Evolutionary conservation across 2,329 filamentous ascomycete species (phyloP).

Genomic region (Fusarium tuaranense): DNA sequence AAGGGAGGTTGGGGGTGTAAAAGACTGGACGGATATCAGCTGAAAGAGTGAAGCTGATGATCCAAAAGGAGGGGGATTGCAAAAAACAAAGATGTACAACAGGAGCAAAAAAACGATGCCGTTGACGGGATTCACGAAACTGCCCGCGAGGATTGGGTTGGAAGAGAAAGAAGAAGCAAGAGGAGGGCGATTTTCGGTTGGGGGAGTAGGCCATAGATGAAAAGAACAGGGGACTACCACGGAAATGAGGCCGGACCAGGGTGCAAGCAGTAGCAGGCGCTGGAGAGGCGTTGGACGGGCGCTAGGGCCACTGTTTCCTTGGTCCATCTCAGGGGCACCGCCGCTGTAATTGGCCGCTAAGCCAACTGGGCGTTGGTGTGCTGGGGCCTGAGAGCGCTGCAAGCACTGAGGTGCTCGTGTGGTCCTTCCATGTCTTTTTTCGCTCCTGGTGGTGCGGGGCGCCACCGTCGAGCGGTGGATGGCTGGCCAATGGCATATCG

Average conservation of each 20-base stretch:
- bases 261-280: conserved; percentile 20
- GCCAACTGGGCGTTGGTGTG: conserved; percentile 20
- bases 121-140: conserved; percentile 41
- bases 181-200: conserved; percentile 28
- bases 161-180: conserved; percentile 34
- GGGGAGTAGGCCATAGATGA: conserved; percentile 34
- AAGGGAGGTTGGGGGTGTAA: conserved; percentile 36
- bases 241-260: conserved; percentile 42
- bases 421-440: conserved; percentile 13
- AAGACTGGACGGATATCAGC: conserved; percentile 55
- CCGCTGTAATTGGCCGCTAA: conserved; percentile 40
- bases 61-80: conserved; percentile 42
- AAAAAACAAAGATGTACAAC: conserved; percentile 40
- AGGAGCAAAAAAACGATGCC: conserved; percentile 41
- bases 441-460: conserved; percentile 25
- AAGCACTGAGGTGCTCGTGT: conserved; percentile 4
- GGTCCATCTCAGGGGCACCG: conserved; percentile 36
- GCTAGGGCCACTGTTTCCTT: conserved; percentile 34
- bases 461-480: conserved; percentile 30
- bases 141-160: conserved; percentile 44
- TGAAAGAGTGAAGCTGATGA: conserved; percentile 59
- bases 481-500: conserved; percentile 16
- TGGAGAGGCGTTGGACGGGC: conserved; percentile 27
- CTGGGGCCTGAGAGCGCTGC: conserved; percentile 7
- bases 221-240: conserved; percentile 26